These are phyloP conservation scores for Fagopyrum homotropicum DNA, from an alignment of 148 eudicot genomes.

Conservation along the genomic window DNA sequence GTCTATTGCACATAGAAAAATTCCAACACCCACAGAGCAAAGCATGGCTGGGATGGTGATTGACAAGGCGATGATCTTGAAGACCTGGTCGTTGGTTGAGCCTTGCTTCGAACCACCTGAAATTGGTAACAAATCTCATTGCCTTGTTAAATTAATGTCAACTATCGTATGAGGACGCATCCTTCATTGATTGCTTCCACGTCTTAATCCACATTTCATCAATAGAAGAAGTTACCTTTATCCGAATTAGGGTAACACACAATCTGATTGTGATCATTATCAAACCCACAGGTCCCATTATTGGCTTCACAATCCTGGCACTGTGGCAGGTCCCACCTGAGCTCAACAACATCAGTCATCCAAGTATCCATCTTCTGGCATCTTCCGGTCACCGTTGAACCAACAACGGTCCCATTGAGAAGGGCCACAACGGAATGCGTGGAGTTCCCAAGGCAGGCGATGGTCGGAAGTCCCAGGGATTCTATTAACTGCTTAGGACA, in stretches of 20 bases:
- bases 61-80: constrained; percentile 50
- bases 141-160: neutral
- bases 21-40: constrained; percentile 30
- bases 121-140: neutral
- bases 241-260: constrained; percentile 26
- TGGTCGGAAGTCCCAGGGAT: constrained; percentile 12
- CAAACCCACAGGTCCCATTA: constrained; percentile 47
- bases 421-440: constrained; percentile 45
- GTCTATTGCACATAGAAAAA: constrained; percentile 29
- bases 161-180: neutral
- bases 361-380: constrained; percentile 29
- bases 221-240: neutral
- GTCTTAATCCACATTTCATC: constrained; percentile 1
- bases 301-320: constrained; percentile 48
- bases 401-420: neutral
- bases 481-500: constrained; percentile 33
- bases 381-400: neutral
- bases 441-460: constrained; percentile 64
- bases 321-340: constrained; percentile 52
- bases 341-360: constrained; percentile 31
- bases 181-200: neutral
- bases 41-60: constrained; percentile 47
- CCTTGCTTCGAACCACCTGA: constrained; percentile 16
- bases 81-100: constrained; percentile 20
- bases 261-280: constrained; percentile 20